Evolutionary conservation across 2,329 filamentous ascomycete genomes (phyloP), one percentile per base, ranked within the genome.

Genomic region (Boeremia exigua): DNA sequence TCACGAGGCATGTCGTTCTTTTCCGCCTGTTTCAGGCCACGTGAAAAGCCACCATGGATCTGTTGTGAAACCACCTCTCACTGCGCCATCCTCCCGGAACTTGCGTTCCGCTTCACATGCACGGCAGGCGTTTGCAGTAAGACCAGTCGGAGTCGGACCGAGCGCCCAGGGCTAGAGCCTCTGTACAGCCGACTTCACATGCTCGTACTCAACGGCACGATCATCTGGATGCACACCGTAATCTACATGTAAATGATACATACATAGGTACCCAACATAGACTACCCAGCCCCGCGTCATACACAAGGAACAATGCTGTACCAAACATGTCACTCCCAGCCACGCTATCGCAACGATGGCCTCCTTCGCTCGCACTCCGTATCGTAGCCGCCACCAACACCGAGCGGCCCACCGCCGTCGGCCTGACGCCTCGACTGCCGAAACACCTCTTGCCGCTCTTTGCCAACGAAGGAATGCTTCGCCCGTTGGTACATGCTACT

Each of bases 111-210:
- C 53, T 48, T 51, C 43, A 43, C 37, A 43, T 51, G 53, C 42
- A 51, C 28, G 32, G 36, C 37, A 7, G 37, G 17, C 37, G 42
- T 43, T 51, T 48, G 29, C 32, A 51, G 42, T 30, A 47, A 33
- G 43, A 44, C 23, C 36, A 38, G 32, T 51, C 42, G 37, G 42
- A 51, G 53, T 56, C 53, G 53, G 53, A 38, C 53, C 53, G 53
- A 56, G 36, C 46, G 30, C 28, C 9, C 40, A 34, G 14, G 47
- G 29, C 42, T 27, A n/a, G 40, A 50, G 40, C 30, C 34, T 44
- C 30, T 23, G 52, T 45, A 43, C 37, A 47, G 38, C 46, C 47
- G 27, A 56, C 42, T 47, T 56, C 53, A 56, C 53, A 56, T 56
- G 53, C 53, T 48, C n/a, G 37, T 44, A 39, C 36, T 42, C 2